Percentiles rank a stretch among this genome's conserved stretches.
These are phyloP conservation scores for Linaria vulgaris DNA, from an alignment of 257 asterid species.

Conservation along the genomic window DNA sequence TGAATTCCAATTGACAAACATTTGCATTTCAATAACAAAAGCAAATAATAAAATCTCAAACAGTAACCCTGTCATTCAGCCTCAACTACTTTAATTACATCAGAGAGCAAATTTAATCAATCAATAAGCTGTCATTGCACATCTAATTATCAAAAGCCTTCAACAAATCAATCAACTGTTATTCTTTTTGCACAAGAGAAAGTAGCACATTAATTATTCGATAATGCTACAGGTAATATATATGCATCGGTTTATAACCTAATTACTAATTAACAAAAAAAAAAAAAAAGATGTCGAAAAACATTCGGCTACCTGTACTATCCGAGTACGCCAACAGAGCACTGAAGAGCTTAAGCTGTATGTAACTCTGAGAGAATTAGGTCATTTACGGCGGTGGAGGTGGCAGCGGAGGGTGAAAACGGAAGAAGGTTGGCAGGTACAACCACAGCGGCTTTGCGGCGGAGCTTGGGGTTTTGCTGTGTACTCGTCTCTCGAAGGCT, in stretches of 20 bases:
- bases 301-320: not conserved
- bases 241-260: not conserved
- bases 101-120: not conserved
- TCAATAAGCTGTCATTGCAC: not conserved
- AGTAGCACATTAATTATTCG: not conserved
- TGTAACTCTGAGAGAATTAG: no score
- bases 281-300: not conserved
- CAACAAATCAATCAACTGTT: not conserved
- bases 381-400: constrained; percentile 15
- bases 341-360: no score
- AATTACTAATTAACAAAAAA: not conserved
- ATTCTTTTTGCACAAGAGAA: no score
- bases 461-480: constrained; percentile 12
- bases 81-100: not conserved
- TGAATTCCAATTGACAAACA: constrained; percentile 1
- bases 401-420: no score
- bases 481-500: not conserved
- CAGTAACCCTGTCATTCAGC: not conserved
- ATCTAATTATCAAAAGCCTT: not conserved
- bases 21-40: constrained; percentile 6
- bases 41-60: not conserved
- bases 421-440: constrained; percentile 16
- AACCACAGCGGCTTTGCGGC: constrained; percentile 22
- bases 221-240: not conserved
- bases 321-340: not conserved